These are phyloP conservation scores for Solidago caesia DNA, from an alignment of 129 eudicot species.

Conservation along the genomic window DNA sequence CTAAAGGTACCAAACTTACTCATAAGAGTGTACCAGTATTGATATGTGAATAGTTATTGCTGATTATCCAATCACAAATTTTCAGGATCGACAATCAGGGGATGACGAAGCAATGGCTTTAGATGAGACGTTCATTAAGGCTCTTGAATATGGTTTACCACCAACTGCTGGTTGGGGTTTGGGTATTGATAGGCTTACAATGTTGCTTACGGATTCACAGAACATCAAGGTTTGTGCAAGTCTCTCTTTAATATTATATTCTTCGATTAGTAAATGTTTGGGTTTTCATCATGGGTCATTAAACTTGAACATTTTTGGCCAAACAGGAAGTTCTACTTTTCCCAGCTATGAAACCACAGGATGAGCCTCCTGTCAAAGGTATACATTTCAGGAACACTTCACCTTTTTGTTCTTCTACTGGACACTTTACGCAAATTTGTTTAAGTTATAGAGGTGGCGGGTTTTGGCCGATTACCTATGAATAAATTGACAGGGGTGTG, in stretches of 20 bases:
- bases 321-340: conserved; percentile 86
- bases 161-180: conserved; percentile 99
- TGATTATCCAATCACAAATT: neutral
- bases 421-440: too few species aligned
- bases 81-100: conserved; percentile 96
- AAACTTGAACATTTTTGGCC: conserved; percentile 5
- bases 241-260: neutral
- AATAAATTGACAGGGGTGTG: too few species aligned
- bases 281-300: neutral
- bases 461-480: too few species aligned
- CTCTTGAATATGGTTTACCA: conserved; percentile 93
- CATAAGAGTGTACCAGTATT: neutral
- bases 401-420: neutral
- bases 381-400: neutral
- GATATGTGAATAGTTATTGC: neutral
- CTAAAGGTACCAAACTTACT: conserved; percentile 54
- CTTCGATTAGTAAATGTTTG: neutral
- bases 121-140: conserved; percentile 86
- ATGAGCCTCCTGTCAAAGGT: conserved; percentile 64
- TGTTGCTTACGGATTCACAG: conserved; percentile 88
- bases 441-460: too few species aligned
- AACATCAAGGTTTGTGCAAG: conserved; percentile 70
- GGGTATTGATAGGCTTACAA: conserved; percentile 85
- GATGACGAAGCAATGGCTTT: conserved; percentile 99
- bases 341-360: conserved; percentile 95